Evolutionary conservation across 75 land plant species (phyloP), one percentile per base, ranked within the genome.

Genomic region (Sequoia sempervirens): DNA sequence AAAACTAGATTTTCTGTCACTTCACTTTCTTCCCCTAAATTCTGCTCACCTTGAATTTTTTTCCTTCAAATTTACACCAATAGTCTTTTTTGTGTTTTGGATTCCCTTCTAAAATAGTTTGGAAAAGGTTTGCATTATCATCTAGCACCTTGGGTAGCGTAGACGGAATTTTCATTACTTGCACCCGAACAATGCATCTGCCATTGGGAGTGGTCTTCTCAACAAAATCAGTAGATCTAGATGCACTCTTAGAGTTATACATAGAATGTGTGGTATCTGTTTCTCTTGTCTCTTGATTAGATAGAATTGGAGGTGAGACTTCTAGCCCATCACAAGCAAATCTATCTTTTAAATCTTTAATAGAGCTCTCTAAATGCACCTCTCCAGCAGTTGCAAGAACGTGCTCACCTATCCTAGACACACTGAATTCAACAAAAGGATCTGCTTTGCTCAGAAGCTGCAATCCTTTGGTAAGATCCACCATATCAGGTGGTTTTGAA

Each of bases 321-420:
- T 88, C 92, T 83, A 97, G 81, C 56, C 88, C 92, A 20, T 94
- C 91, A 73, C 89, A 89, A 20, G 98, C 98, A 91, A 97, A 97
- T 54, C 98, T 85, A 36, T 97, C 98, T 70, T 89, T 89, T 84
- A 97, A 87, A 84, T 97, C 99, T 82, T 95, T 97, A 68, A 97
- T 89, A 56, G 98, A 97, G 82, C 95, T 91, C 86, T 97, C 99
- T 43, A 97, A 86, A 88, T 97, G 99, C n/a, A n/a, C n/a, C n/a
- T n/a, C n/a, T n/a, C n/a, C n/a, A 95, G 45, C 98, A 82, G 98
- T 98, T 56, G 99, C 94, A 83, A 97, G 88, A 75, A 97, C 98
- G 73, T 97, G 96, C 84, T 97, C 99, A 0, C 99, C 99, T 80
- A 92, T 94, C 8, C 91, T 70, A n/a, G 98, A 94, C 74, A 97